Evolutionary conservation across 1,139 yeast species (phyloP), one percentile per base, ranked within the genome.

Genomic region (Oligophagozyma castellii): DNA sequence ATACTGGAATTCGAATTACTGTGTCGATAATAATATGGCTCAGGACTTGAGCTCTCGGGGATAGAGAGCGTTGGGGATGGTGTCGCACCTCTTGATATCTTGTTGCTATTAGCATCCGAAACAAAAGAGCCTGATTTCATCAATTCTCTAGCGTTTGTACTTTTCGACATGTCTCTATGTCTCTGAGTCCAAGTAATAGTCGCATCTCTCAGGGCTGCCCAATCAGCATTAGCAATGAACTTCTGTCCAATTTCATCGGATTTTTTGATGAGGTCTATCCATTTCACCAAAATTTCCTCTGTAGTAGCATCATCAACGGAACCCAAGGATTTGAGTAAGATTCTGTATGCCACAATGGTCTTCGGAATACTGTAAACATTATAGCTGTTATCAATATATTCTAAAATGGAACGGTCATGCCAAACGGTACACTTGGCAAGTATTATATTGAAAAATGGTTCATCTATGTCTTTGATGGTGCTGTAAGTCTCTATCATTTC

Each of bases 161-260:
- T 34, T 8, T 24, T 22, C 16, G 23, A 32, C 22, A 29, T 32
- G 12, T 39, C 43, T 24, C 40, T 29, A 12, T 42, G 33, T 12
- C 35, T 31, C 34, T 47, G 55, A 15, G 54, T 44, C 53, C 55
- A 53, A 29, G 68, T 66, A 27, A 77, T 65, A 4, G 89, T 77
- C 10, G 86, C 79, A 51, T 75, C 83, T 56, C 86, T 67, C 35
- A 84, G 59, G 2, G 94, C 80, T 28, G 86, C 75, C 89, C 93
- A 80, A 56, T 81, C 93, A 15, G 89, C 92, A 45, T 72, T 71
- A 7, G 93, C 86, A 42, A 74, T 73, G 43, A 73, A 74, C 21
- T 51, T 56, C 53, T 67, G 70, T 5, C 70, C 68, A 31, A 65
- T 63, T 14, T 56, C 51, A 36, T 74, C 81, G 41, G 75, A 65